Conservation (phyloP, 2,329 filamentous ascomycete species). For the Gremmenia infestans region DNA sequence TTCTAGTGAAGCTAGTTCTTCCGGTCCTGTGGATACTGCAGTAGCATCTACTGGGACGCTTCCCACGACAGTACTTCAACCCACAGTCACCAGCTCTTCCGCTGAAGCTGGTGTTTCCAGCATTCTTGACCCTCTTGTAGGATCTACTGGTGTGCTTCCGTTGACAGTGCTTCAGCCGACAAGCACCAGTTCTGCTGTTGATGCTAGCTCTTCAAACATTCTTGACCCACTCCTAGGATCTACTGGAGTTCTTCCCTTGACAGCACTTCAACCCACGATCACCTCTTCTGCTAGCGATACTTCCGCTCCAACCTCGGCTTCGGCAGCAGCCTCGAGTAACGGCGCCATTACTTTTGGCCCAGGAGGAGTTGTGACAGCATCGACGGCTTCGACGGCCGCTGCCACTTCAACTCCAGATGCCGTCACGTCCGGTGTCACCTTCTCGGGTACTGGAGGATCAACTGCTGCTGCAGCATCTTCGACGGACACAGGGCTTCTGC, state of each 20-base stretch:
- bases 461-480: neutral
- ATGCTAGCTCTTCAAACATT: neutral
- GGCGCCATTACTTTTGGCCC: conserved; percentile 28
- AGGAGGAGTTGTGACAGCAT: conserved; percentile 24
- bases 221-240: neutral
- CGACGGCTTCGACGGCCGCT: conserved; percentile 2
- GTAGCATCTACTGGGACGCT: conserved; percentile 1
- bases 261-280: neutral
- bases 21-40: neutral
- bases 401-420: conserved; percentile 9
- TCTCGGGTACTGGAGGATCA: conserved; percentile 14
- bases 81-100: neutral
- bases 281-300: neutral
- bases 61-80: neutral
- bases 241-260: neutral
- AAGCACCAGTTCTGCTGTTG: neutral
- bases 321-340: conserved; percentile 8
- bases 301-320: neutral
- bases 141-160: conserved; percentile 2
- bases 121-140: neutral
- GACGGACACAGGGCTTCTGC: neutral
- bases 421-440: conserved; percentile 12
- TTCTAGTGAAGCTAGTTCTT: neutral
- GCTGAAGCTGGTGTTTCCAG: neutral
- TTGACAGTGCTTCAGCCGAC: conserved; percentile 1